Evolutionary conservation across 2,329 filamentous ascomycete genomes (phyloP), one percentile per base, ranked within the genome.

Genomic region (Trichoderma lentiforme): DNA sequence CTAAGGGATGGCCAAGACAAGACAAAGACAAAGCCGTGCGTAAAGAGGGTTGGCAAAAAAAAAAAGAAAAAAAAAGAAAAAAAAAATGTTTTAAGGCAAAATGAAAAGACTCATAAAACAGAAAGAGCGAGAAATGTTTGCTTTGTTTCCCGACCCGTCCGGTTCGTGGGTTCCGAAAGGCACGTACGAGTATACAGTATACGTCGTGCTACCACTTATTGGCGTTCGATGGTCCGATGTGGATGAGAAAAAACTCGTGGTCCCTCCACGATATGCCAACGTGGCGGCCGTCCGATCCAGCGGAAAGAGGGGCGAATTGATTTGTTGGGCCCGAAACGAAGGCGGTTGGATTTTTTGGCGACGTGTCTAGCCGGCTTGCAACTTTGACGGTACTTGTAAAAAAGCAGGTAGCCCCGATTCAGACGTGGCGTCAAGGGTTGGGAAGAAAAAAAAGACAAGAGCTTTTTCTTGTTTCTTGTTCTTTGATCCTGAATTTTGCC

Each of bases 221-320:
- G 57, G 57, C 39, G 32, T 60, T 34, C 18, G 57, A 43, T 60
- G 66, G 36, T 43, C n/a, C 60, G 36, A 53, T 24, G 43, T n/a
- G 34, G 34, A 36, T 36, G 15, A 21, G 15, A 51, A 51, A 53
- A 53, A 24, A 24, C 47, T 53, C 47, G 47, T 53, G n/a, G 47
- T 53, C 64, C 26, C 69, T 73, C 64, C 62, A 63, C 73, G 24
- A 63, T 65, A 36, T 51, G 56, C 65, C 43, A 72, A 72, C 47
- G 71, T 72, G 67, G 71, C 66, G 61, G 18, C 73, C 71, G 71
- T 74, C 73, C 73, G 72, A 74, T 63, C 71, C 74, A 72, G 74
- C 73, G 72, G 74, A 73, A 73, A 43, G 32, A 39, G 30, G 64
- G 36, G 30, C 51, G 64, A 26, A 64, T 32, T 57, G 26, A 28